Percentiles rank a stretch among this genome's conserved stretches.
phyloP scores from a whole-genome alignment of 2,329 filamentous ascomycete species.

The Ascochyta koolunga region DNA sequence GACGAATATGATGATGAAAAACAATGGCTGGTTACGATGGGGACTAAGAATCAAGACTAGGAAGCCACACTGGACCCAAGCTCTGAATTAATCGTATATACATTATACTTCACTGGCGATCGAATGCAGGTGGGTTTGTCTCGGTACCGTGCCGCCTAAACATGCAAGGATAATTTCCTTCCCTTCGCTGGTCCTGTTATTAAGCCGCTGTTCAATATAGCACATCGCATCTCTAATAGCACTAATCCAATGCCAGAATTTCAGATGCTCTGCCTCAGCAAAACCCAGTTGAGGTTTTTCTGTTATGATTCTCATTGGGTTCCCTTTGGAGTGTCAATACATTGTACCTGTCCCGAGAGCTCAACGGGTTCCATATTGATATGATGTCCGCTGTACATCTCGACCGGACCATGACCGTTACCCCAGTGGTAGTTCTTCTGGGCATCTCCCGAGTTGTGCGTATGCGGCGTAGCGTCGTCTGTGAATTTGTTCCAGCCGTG shows the following conservation, averaged over 20 bases:
- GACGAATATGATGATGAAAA: too few species aligned
- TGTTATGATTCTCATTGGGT: background rate
- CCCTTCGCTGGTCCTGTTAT: background rate
- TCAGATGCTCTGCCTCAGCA: background rate
- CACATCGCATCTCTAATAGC: background rate
- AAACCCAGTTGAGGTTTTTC: background rate
- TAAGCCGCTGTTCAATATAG: background rate
- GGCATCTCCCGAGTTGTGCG: background rate
- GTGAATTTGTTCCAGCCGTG: background rate
- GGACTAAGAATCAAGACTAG: too few species aligned
- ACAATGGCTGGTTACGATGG: too few species aligned
- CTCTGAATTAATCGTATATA: too few species aligned
- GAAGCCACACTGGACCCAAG: too few species aligned
- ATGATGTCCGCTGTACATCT: constrained; percentile 15
- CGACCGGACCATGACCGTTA: constrained; percentile 12
- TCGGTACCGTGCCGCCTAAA: too few species aligned
- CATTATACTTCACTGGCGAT: too few species aligned
- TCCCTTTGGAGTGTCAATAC: background rate
- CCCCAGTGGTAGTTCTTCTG: constrained; percentile 9
- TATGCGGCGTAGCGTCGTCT: constrained; percentile 1
- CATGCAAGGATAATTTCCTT: too few species aligned
- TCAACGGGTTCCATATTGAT: constrained; percentile 15
- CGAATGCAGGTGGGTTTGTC: too few species aligned
- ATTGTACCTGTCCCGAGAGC: constrained; percentile 7
- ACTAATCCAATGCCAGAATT: background rate